Evolutionary conservation across 345 rosid genomes (phyloP).

Genomic region (Pistacia vera): DNA sequence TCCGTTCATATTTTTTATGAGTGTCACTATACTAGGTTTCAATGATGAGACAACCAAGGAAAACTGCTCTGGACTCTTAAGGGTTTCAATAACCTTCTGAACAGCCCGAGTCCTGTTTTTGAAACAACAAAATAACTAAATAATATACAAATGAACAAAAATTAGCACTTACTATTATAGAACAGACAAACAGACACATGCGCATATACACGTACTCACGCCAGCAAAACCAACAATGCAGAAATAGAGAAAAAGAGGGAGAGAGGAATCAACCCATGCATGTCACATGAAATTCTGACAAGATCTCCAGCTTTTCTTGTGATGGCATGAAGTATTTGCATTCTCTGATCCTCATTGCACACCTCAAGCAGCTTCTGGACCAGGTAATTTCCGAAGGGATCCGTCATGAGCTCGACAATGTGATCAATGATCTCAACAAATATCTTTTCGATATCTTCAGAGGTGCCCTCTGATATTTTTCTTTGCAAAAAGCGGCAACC

Average conservation of each 20-base stretch:
- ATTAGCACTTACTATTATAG: background rate
- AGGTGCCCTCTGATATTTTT: slow-evolving; percentile 60
- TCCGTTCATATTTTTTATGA: slow-evolving; percentile 79
- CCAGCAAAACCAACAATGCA: background rate
- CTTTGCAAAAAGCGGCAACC: slow-evolving; percentile 79
- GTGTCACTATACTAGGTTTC: slow-evolving; percentile 62
- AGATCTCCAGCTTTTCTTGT: slow-evolving; percentile 61
- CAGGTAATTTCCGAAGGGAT: slow-evolving; percentile 78
- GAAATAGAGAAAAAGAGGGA: slow-evolving; percentile 15
- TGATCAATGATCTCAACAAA: slow-evolving; percentile 66
- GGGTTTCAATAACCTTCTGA: slow-evolving; percentile 79
- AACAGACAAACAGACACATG: slow-evolving; percentile 8
- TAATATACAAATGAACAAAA: background rate
- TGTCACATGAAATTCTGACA: slow-evolving; percentile 73
- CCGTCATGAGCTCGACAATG: slow-evolving; percentile 70
- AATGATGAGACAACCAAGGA: slow-evolving; percentile 57
- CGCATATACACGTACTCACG: background rate
- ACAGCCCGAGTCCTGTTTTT: slow-evolving; percentile 75
- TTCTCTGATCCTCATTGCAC: slow-evolving; percentile 63
- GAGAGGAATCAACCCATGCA: slow-evolving; percentile 62
- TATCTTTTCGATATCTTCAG: slow-evolving; percentile 59
- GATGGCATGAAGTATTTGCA: slow-evolving; percentile 57
- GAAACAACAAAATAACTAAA: slow-evolving; percentile 10
- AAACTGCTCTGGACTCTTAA: slow-evolving; percentile 56
- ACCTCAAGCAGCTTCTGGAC: slow-evolving; percentile 85